Conservation (phyloP, 164 flowering plant genomes). For the Liquidambar formosana region DNA sequence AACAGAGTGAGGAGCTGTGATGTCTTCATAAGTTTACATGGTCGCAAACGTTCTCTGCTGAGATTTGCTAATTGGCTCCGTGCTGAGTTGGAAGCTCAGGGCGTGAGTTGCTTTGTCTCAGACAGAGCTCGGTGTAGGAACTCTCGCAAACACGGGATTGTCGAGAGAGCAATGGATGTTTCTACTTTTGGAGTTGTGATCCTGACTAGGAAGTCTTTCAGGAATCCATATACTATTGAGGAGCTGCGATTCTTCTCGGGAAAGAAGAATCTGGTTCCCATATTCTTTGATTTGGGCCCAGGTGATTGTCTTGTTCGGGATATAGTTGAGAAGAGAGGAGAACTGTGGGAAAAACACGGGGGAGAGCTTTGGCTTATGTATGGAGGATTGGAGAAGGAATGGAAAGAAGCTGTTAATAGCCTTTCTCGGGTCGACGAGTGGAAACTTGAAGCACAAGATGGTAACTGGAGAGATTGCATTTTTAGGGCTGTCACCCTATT, state of each 20-base stretch:
- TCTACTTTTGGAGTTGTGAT: constrained; percentile 79
- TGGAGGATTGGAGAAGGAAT: constrained; percentile 86
- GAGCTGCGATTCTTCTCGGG: constrained; percentile 71
- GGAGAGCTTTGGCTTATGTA: constrained; percentile 83
- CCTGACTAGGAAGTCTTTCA: constrained; percentile 77
- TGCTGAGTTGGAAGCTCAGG: constrained; percentile 86
- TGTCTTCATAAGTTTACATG: constrained; percentile 86
- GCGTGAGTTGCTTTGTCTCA: constrained; percentile 78
- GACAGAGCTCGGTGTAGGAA: constrained; percentile 78
- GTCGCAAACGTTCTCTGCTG: constrained; percentile 70
- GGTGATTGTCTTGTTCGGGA: constrained; percentile 85
- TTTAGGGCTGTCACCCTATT: constrained; percentile 65
- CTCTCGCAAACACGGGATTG: constrained; percentile 63
- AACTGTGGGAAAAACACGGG: constrained; percentile 86
- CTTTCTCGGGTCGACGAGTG: constrained; percentile 79
- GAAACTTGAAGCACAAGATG: constrained; percentile 83
- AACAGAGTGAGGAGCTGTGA: constrained; percentile 73
- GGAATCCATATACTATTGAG: constrained; percentile 82
- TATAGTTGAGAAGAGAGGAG: constrained; percentile 85
- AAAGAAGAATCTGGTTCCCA: constrained; percentile 83
- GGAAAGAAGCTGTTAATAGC: constrained; percentile 81
- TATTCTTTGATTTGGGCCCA: constrained; percentile 82
- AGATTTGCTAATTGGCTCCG: constrained; percentile 88
- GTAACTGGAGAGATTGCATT: constrained; percentile 93
- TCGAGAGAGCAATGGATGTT: constrained; percentile 81